A percentile compares a stretch with the other conserved stretches of the same genome.
phyloP scores from a whole-genome alignment of 208 protist species.

The Balamuthia mandrillaris region DNA sequence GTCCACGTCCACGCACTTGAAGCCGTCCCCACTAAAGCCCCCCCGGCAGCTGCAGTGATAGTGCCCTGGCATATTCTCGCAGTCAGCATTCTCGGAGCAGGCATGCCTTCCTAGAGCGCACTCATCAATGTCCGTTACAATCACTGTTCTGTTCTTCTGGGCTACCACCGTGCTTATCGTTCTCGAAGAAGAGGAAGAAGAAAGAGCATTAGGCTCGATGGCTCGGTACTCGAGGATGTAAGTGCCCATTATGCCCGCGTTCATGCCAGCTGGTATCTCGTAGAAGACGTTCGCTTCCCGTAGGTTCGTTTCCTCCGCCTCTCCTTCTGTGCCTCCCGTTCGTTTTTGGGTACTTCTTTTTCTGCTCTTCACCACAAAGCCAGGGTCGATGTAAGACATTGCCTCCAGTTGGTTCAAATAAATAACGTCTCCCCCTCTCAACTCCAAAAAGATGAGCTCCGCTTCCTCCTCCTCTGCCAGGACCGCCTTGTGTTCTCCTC shows the following conservation, averaged over 20 bases:
- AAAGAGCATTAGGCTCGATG: neutral
- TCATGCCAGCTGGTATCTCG: slow-evolving; percentile 21
- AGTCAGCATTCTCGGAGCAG: slow-evolving; percentile 34
- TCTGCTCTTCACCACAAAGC: neutral
- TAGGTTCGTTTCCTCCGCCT: no score
- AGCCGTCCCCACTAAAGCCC: slow-evolving; percentile 16
- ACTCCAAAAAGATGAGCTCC: neutral
- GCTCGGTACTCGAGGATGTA: slow-evolving; percentile 28
- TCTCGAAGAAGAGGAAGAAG: no score
- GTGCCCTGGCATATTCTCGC: slow-evolving; percentile 19
- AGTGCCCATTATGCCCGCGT: neutral
- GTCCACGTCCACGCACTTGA: slow-evolving; percentile 39
- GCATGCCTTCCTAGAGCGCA: neutral
- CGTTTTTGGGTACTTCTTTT: no score
- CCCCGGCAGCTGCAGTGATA: slow-evolving; percentile 7
- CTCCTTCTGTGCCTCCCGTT: no score
- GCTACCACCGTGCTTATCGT: neutral
- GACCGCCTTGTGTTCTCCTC: no score
- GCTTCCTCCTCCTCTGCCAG: neutral
- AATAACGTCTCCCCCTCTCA: neutral
- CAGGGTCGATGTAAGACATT: slow-evolving; percentile 17
- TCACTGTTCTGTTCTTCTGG: neutral
- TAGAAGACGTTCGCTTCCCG: slow-evolving; percentile 17
- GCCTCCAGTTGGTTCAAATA: slow-evolving; percentile 12
- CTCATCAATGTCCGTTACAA: slow-evolving; percentile 38